phyloP scores from a whole-genome alignment of 2,329 filamentous ascomycete genomes.

The Botrytis medusae region DNA sequence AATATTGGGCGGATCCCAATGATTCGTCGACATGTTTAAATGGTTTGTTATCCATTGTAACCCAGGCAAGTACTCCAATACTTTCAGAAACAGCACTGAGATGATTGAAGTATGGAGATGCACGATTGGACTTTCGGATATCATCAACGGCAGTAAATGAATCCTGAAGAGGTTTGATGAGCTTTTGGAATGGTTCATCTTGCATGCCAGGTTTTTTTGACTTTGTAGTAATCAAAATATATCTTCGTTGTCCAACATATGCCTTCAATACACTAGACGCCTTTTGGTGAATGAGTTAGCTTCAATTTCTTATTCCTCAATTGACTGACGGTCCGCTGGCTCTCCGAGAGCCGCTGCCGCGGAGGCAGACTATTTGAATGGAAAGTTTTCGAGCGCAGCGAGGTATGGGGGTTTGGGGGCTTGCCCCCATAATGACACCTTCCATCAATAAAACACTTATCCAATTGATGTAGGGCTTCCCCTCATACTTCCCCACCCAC shows the following conservation, averaged over 20 bases:
- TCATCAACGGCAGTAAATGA: constrained; percentile 76
- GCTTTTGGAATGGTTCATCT: constrained; percentile 64
- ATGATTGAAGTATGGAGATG: constrained; percentile 73
- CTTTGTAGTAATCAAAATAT: constrained; percentile 84
- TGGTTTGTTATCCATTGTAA: constrained; percentile 79
- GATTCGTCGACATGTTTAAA: constrained; percentile 83
- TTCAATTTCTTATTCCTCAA: neutral
- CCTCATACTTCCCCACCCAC: neutral
- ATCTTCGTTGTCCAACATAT: constrained; percentile 83
- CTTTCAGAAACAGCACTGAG: constrained; percentile 86
- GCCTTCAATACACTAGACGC: constrained; percentile 58
- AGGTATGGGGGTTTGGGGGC: neutral
- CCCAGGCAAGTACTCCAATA: constrained; percentile 87
- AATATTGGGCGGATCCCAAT: constrained; percentile 84
- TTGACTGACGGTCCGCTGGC: neutral
- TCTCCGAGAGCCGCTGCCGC: neutral
- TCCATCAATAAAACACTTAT: neutral
- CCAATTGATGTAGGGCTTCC: neutral
- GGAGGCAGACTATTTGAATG: neutral
- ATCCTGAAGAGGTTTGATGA: constrained; percentile 84
- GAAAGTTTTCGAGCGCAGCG: neutral
- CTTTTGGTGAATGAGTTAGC: constrained; percentile 40
- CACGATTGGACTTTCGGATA: constrained; percentile 78
- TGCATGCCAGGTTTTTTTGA: constrained; percentile 83
- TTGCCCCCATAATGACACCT: neutral